Percentiles rank a stretch among this genome's conserved stretches.
Evolutionary conservation across 1,284 basidiomycete species (phyloP).

Genomic region (Puccinia coronata): DNA sequence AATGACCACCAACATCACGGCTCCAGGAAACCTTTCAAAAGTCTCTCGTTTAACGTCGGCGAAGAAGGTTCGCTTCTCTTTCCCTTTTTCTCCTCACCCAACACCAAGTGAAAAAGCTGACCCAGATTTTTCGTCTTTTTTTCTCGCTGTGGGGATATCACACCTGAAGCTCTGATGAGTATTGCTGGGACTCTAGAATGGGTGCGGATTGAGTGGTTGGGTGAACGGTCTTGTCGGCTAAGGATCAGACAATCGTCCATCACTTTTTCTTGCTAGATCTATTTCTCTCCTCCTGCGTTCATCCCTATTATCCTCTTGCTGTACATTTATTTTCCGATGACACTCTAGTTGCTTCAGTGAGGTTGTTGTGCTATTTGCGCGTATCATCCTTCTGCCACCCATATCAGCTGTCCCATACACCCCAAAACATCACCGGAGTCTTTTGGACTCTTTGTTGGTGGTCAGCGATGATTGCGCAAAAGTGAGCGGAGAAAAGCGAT

Average conservation of each 20-base stretch:
- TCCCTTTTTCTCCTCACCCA: constrained; percentile 4
- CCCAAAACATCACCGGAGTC: no score
- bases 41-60: constrained; percentile 68
- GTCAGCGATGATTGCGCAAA: no score
- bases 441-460: no score
- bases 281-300: background rate
- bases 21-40: constrained; percentile 72
- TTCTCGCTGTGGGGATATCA: background rate
- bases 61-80: constrained; percentile 59
- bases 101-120: background rate
- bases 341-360: no score
- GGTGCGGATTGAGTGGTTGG: constrained; percentile 76
- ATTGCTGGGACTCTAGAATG: constrained; percentile 71
- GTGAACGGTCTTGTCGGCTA: constrained; percentile 32
- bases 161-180: constrained; percentile 64
- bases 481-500: no score
- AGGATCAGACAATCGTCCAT: constrained; percentile 48
- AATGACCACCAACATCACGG: constrained; percentile 3
- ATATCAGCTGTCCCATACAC: no score
- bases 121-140: constrained; percentile 59
- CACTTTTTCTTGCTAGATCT: constrained; percentile 43
- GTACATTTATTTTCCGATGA: no score
- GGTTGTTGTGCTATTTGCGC: no score
- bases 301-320: background rate
- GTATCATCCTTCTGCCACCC: no score